A percentile compares a stretch with the other conserved stretches of the same genome.
Evolutionary conservation across 2,329 filamentous ascomycete genomes (phyloP).

Genomic region (Fusarium guadeloupense): DNA sequence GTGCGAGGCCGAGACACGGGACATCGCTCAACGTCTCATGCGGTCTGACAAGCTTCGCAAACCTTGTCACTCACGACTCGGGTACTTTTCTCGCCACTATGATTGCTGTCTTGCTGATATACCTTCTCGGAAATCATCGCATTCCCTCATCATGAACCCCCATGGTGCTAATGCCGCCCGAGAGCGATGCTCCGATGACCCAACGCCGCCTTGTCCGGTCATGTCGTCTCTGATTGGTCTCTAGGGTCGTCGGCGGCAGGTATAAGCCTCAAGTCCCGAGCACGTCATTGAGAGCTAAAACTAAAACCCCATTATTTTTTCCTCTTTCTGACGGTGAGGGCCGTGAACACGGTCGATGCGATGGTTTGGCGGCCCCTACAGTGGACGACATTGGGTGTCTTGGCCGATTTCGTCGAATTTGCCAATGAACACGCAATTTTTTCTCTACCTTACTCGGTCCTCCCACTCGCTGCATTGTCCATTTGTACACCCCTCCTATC

Average conservation of each 20-base stretch:
- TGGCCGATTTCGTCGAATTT: constrained; percentile 38
- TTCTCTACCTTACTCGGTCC: constrained; percentile 30
- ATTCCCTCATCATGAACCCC: constrained; percentile 24
- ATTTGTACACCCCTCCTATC: constrained; percentile 21
- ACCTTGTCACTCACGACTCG: neutral
- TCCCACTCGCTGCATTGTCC: constrained; percentile 1
- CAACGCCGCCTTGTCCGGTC: constrained; percentile 28
- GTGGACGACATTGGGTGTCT: constrained; percentile 13
- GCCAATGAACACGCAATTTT: constrained; percentile 41
- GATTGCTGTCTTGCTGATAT: neutral
- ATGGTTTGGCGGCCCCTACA: constrained; percentile 16
- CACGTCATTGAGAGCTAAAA: constrained; percentile 48
- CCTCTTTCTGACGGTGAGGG: constrained; percentile 31
- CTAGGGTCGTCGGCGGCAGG: constrained; percentile 38
- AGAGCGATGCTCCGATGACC: constrained; percentile 43
- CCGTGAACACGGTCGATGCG: constrained; percentile 18
- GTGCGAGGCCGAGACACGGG: neutral
- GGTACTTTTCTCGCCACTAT: neutral
- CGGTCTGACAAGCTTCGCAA: neutral
- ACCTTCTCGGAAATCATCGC: constrained; percentile 7
- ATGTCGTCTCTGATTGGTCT: constrained; percentile 39
- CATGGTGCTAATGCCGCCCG: constrained; percentile 25
- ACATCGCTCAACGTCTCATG: too few species aligned
- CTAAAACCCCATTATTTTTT: constrained; percentile 41
- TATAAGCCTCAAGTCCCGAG: constrained; percentile 47